Evolutionary conservation across 768 basidiomycete species (phyloP).

Genomic region (Favolaschia claudopus): DNA sequence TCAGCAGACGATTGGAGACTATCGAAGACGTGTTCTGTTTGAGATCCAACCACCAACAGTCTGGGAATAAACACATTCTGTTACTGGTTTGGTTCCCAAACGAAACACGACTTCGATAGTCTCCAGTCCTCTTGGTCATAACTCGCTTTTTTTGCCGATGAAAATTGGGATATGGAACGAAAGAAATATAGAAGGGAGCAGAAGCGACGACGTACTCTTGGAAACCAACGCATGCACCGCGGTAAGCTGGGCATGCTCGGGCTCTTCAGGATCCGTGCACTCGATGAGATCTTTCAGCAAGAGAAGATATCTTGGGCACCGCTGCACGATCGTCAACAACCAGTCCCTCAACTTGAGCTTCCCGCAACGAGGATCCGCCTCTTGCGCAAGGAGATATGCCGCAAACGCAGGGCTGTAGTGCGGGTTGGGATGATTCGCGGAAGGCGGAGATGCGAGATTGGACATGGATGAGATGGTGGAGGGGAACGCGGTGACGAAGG

Average conservation of each 20-base stretch:
- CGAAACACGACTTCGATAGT: too few relatives aligned
- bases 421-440: constrained; percentile 45
- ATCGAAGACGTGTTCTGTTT: too few relatives aligned
- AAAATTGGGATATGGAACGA: too few relatives aligned
- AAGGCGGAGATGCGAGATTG: constrained; percentile 56
- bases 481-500: constrained; percentile 83
- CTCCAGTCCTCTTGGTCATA: too few relatives aligned
- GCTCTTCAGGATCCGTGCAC: constrained; percentile 69
- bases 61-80: too few relatives aligned
- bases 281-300: constrained; percentile 81
- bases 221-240: constrained; percentile 71
- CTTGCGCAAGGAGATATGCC: constrained; percentile 67
- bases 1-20: too few relatives aligned
- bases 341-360: constrained; percentile 84
- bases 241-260: constrained; percentile 70
- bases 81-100: too few relatives aligned
- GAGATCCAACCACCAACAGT: too few relatives aligned
- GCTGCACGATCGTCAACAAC: constrained; percentile 86
- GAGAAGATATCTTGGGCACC: constrained; percentile 87
- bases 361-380: constrained; percentile 73
- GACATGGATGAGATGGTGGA: constrained; percentile 65
- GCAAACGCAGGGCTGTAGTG: constrained; percentile 64
- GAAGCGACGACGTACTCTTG: constrained; percentile 76
- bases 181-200: too few relatives aligned
- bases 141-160: too few relatives aligned